Conservation (phyloP, 257 asterid genomes). For the Gentiana dahurica region DNA sequence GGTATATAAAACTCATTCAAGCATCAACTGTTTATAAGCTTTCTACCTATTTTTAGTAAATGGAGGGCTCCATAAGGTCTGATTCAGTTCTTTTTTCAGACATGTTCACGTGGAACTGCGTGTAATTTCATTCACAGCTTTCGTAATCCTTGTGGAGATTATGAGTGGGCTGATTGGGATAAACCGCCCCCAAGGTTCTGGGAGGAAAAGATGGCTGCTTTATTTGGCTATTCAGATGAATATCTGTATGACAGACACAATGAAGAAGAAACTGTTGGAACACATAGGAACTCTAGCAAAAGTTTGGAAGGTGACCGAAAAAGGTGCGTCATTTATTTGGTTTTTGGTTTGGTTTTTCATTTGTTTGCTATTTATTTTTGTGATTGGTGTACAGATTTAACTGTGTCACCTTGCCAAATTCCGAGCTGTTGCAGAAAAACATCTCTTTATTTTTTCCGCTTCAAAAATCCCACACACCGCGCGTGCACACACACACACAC, state of each 20-base stretch:
- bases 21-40: neutral
- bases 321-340: slow-evolving; percentile 26
- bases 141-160: slow-evolving; percentile 92
- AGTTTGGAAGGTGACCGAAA: slow-evolving; percentile 18
- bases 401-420: too few relatives aligned
- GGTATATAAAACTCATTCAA: neutral
- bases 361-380: neutral
- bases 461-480: too few relatives aligned
- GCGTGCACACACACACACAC: too few relatives aligned
- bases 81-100: slow-evolving; percentile 22
- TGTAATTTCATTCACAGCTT: slow-evolving; percentile 96
- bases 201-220: slow-evolving; percentile 67
- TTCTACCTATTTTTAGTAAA: too few relatives aligned
- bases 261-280: slow-evolving; percentile 35
- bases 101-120: slow-evolving; percentile 84
- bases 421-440: too few relatives aligned
- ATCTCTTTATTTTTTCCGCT: too few relatives aligned
- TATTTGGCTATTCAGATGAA: slow-evolving; percentile 65
- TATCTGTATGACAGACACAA: slow-evolving; percentile 23
- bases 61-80: neutral
- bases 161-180: slow-evolving; percentile 99
- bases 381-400: too few relatives aligned
- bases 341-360: neutral
- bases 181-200: slow-evolving; percentile 83
- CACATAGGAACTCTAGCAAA: slow-evolving; percentile 26